Percentiles rank a stretch among this genome's conserved stretches.
phyloP scores from a whole-genome alignment of 805 yeast species.

The Tetrapisispora taiwanensis region DNA sequence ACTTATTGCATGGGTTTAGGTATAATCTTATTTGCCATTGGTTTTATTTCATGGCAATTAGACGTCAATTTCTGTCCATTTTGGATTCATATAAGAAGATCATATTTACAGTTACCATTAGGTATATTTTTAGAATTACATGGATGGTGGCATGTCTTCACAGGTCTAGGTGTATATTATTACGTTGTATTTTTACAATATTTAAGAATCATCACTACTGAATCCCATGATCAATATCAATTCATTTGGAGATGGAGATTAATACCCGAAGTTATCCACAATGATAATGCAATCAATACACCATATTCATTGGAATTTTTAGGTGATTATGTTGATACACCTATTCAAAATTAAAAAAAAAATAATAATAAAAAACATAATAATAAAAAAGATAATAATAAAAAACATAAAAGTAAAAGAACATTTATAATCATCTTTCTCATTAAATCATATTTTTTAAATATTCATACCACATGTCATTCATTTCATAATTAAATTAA shows the following conservation, averaged over 20 bases:
- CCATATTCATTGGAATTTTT: conserved; percentile 5
- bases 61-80: conserved; percentile 69
- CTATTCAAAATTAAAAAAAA: not conserved
- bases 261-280: conserved; percentile 40
- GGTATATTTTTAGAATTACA: conserved; percentile 86
- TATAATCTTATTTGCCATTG: conserved; percentile 51
- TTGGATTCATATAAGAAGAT: conserved; percentile 50
- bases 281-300: conserved; percentile 2
- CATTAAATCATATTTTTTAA: too few relatives aligned
- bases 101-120: conserved; percentile 61
- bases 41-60: conserved; percentile 80
- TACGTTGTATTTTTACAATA: conserved; percentile 74
- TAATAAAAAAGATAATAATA: not conserved
- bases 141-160: conserved; percentile 94
- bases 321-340: conserved; percentile 2
- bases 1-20: conserved; percentile 50
- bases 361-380: not conserved
- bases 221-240: conserved; percentile 44
- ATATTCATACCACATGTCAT: too few relatives aligned
- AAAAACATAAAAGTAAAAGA: not conserved
- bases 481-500: not conserved
- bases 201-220: conserved; percentile 55
- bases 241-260: conserved; percentile 51
- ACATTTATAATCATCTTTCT: too few relatives aligned
- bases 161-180: conserved; percentile 80